Evolutionary conservation across 768 basidiomycete genomes (phyloP).

Genomic region (Coprinopsis sp.): DNA sequence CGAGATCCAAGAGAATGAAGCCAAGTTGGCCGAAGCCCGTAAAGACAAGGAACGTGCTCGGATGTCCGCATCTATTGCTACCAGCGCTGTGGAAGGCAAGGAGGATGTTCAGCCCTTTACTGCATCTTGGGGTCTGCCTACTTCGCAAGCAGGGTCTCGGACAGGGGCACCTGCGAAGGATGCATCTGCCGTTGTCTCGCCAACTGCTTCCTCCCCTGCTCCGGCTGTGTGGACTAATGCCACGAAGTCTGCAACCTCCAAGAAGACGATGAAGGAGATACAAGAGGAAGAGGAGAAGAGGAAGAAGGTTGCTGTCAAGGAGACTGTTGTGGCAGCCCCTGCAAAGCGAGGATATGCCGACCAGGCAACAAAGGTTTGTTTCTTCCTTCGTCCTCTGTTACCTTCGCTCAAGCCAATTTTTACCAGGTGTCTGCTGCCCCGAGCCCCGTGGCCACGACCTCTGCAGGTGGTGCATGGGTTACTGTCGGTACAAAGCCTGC

Average conservation of each 20-base stretch:
- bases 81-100: constrained; percentile 31
- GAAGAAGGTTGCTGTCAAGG: constrained; percentile 63
- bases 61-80: constrained; percentile 39
- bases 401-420: constrained; percentile 13
- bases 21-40: constrained; percentile 70
- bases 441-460: constrained; percentile 19
- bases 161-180: constrained; percentile 38
- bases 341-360: constrained; percentile 77
- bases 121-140: constrained; percentile 81
- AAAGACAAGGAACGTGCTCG: constrained; percentile 74
- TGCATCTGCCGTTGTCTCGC: constrained; percentile 23
- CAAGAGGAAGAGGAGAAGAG: constrained; percentile 94
- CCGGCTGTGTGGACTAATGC: constrained; percentile 74
- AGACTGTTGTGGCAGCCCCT: constrained; percentile 51
- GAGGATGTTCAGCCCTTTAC: constrained; percentile 63
- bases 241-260: constrained; percentile 47
- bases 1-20: constrained; percentile 94
- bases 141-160: constrained; percentile 72
- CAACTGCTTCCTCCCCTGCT: constrained; percentile 18
- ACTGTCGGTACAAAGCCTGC: constrained; percentile 67
- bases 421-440: constrained; percentile 24
- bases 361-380: constrained; percentile 63
- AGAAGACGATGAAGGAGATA: constrained; percentile 98
- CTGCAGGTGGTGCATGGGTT: constrained; percentile 65
- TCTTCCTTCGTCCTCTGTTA: constrained; percentile 2